phyloP scores from a whole-genome alignment of 2,329 filamentous ascomycete genomes.

The Scortechinia acanthostroma region DNA sequence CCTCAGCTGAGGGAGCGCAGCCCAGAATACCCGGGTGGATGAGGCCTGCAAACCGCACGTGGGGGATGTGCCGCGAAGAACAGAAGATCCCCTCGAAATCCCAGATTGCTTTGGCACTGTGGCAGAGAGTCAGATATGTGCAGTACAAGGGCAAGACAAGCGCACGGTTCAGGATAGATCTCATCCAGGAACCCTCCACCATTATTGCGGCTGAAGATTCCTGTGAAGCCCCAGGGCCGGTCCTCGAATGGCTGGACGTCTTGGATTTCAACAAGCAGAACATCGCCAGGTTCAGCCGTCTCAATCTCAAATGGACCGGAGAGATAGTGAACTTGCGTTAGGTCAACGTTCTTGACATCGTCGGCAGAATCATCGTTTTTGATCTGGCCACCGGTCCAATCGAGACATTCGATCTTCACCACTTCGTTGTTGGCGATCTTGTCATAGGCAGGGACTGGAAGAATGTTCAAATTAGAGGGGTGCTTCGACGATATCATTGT shows the following conservation, averaged over 20 bases:
- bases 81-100: slow-evolving; percentile 75
- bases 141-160: slow-evolving; percentile 3
- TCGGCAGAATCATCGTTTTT: slow-evolving; percentile 84
- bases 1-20: slow-evolving; percentile 73
- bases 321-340: slow-evolving; percentile 80
- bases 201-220: slow-evolving; percentile 72
- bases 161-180: slow-evolving; percentile 74
- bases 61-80: slow-evolving; percentile 77
- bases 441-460: slow-evolving; percentile 63
- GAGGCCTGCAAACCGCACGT: slow-evolving; percentile 79
- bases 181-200: slow-evolving; percentile 86
- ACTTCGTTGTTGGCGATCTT: slow-evolving; percentile 77
- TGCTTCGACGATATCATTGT: not conserved
- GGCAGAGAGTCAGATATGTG: slow-evolving; percentile 8
- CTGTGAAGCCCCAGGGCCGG: slow-evolving; percentile 84
- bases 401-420: slow-evolving; percentile 87
- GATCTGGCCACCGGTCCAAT: slow-evolving; percentile 81
- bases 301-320: slow-evolving; percentile 85
- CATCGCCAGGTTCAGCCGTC: slow-evolving; percentile 75
- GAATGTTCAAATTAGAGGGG: slow-evolving; percentile 2
- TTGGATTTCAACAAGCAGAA: slow-evolving; percentile 82
- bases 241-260: slow-evolving; percentile 85
- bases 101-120: slow-evolving; percentile 64
- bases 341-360: slow-evolving; percentile 76
- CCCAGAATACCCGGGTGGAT: slow-evolving; percentile 90